Base-by-base conservation (phyloP, 2,329 filamentous ascomycete species). In the Lanzia echinophila region DNA sequence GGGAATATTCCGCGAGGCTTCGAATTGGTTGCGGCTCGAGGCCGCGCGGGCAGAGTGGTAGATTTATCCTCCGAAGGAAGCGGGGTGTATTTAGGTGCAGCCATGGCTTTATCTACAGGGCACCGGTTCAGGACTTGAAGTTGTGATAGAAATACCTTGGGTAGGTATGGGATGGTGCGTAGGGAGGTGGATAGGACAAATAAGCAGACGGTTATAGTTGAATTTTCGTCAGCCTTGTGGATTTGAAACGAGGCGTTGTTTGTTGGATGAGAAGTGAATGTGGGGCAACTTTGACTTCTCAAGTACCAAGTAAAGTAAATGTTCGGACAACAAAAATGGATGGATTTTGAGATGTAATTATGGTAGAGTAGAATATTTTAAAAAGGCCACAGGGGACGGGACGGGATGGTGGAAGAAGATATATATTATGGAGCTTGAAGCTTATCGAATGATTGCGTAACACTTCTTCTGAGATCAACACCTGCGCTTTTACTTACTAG, bases 1-100 rank as follows among this genome's bases (percentile, higher is more conserved):
- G 88, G 87, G 42, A 81, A 75, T 7, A 83, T 82, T 13, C 76
- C 76, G 22, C 63, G 61, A 17, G 60, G 62, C 17, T 53, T 54
- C 6, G 50, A 41, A 17, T 45, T 10, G 55, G 41, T 50, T 60
- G 42, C 13, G 50, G 52, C 24, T 49, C 52, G 57, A 15, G 57
- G 60, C 46, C 60, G 57, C 3, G 33, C 33, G 36, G 63, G 62
- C 3, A 63, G 45, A 12, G 59, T 55, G 22, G 61, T 61, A 53
- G 64, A 62, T 47, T 64, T 52, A n/a, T 50, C 32, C 8, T 62
- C 60, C 17, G 60, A 55, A 13, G 41, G 20, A 44, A 44, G 22
- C 15, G 41, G 41, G 22, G 41, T 44, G 12, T 44, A 44, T 44
- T 44, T 44, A 15, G 41, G 41, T 28, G 38, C 36, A 41, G 38